Evolutionary conservation across 306 rosid genomes (phyloP).

Genomic region (Pterocarpus santalinus): DNA sequence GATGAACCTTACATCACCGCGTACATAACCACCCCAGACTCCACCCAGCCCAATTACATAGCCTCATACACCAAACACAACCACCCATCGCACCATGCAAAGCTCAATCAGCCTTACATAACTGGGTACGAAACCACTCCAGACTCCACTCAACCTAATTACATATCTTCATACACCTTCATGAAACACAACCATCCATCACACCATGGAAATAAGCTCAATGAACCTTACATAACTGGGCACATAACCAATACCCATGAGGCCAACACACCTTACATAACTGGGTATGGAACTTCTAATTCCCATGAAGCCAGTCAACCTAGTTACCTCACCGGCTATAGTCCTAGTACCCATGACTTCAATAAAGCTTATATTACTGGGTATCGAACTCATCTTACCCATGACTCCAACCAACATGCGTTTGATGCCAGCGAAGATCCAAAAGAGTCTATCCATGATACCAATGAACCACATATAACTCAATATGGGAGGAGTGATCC

Average conservation of each 20-base stretch:
- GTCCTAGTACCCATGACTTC: not conserved
- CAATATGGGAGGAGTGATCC: not conserved
- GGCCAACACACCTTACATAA: not conserved
- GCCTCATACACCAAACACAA: no score
- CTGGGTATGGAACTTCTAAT: not conserved
- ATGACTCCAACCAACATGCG: not conserved
- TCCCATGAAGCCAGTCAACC: not conserved
- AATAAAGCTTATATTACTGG: not conserved
- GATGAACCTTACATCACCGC: not conserved
- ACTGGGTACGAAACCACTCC: not conserved
- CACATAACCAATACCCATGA: not conserved
- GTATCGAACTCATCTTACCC: not conserved
- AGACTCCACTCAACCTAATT: not conserved
- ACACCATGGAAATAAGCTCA: not conserved
- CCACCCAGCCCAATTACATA: not conserved
- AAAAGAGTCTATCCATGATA: not conserved
- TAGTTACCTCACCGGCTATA: not conserved
- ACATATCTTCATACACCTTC: not conserved
- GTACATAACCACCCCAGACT: constrained; percentile 3
- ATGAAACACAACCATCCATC: not conserved
- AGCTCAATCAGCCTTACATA: not conserved
- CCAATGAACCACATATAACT: not conserved
- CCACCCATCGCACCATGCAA: no score
- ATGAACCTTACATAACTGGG: not conserved
- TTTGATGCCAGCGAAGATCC: not conserved